phyloP scores from a whole-genome alignment of 163 green algal genomes.

The Scenedesmus sp. region DNA sequence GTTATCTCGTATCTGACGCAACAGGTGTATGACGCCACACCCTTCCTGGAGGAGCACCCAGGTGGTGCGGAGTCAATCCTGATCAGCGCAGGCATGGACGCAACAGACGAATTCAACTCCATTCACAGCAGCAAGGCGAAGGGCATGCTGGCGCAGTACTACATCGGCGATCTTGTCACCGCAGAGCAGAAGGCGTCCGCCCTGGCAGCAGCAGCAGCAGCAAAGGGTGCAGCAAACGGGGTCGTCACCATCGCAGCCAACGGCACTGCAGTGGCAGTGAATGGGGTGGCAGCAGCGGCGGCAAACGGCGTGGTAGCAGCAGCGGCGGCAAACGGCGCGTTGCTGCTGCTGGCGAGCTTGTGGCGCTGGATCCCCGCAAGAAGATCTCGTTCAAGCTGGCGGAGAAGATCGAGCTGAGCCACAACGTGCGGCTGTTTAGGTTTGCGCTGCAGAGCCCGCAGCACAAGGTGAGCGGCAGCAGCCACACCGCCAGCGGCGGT shows the following conservation, averaged over 20 bases:
- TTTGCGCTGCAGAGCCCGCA: conserved; percentile 92
- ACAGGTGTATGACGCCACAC: conserved; percentile 93
- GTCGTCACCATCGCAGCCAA: conserved; percentile 36
- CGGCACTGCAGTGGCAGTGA: conserved; percentile 15
- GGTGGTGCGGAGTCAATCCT: conserved; percentile 94
- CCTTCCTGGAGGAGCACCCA: conserved; percentile 96
- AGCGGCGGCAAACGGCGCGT: conserved; percentile 2
- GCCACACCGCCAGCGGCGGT: background rate
- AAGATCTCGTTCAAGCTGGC: conserved; percentile 87
- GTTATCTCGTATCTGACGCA: background rate
- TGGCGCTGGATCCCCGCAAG: conserved; percentile 87
- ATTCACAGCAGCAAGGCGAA: conserved; percentile 94
- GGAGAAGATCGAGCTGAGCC: conserved; percentile 86
- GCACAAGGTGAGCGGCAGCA: conserved; percentile 77
- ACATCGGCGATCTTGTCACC: conserved; percentile 88
- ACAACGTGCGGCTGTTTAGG: conserved; percentile 92
- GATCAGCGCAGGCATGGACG: conserved; percentile 82
- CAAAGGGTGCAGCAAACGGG: conserved; percentile 11
- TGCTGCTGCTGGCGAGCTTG: conserved; percentile 46
- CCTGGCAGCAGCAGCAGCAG: conserved; percentile 13
- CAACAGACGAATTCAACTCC: conserved; percentile 93
- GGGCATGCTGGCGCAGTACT: conserved; percentile 92
- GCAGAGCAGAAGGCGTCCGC: conserved; percentile 48
- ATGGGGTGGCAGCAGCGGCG: conserved; percentile 10
- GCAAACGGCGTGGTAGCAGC: background rate